Evolutionary conservation across 1,284 basidiomycete species (phyloP).

Genomic region (Salmacisia buchloeana): DNA sequence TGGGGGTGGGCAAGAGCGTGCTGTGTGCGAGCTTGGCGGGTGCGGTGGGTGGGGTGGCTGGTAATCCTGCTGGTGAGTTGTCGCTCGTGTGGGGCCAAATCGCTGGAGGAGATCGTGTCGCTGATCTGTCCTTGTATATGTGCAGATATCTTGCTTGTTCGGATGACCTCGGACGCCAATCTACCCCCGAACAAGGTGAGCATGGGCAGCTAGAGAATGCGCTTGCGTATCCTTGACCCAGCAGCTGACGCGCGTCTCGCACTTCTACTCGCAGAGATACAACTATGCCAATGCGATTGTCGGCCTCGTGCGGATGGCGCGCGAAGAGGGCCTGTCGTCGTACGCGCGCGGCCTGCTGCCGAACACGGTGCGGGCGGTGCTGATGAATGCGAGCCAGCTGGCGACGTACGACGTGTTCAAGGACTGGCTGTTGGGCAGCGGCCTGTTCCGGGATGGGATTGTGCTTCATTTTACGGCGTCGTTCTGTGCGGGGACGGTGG

Average conservation of each 20-base stretch:
- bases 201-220: background rate
- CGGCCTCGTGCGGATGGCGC: slow-evolving; percentile 54
- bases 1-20: slow-evolving; percentile 33
- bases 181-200: slow-evolving; percentile 23
- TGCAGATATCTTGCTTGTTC: slow-evolving; percentile 56
- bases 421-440: slow-evolving; percentile 11
- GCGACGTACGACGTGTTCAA: slow-evolving; percentile 26
- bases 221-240: background rate
- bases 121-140: background rate
- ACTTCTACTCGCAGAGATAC: slow-evolving; percentile 22
- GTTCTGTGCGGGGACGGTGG: slow-evolving; percentile 57
- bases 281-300: slow-evolving; percentile 53
- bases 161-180: slow-evolving; percentile 53
- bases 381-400: slow-evolving; percentile 55
- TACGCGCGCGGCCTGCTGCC: slow-evolving; percentile 55
- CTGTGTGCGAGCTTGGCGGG: slow-evolving; percentile 37
- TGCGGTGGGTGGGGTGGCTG: slow-evolving; percentile 63
- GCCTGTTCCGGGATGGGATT: slow-evolving; percentile 54
- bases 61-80: slow-evolving; percentile 61
- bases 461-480: slow-evolving; percentile 55
- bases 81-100: background rate
- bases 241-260: background rate
- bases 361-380: slow-evolving; percentile 56
- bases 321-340: slow-evolving; percentile 53
- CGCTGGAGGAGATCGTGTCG: background rate